Evolutionary conservation across 495 filamentous ascomycete genomes (phyloP).

Genomic region (Lasiosphaeria ovina): DNA sequence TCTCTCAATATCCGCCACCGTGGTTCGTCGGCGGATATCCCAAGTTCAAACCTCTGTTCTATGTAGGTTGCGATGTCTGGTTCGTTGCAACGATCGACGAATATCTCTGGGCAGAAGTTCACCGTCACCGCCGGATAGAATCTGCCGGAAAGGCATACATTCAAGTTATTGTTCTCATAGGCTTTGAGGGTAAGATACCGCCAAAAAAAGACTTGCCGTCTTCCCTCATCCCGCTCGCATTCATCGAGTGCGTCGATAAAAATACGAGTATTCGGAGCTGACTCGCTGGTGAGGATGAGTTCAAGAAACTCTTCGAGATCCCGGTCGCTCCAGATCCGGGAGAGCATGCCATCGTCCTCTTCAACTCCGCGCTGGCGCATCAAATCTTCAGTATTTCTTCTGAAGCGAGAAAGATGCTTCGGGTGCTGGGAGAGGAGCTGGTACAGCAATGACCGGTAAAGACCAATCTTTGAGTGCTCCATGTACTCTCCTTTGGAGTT

Average conservation of each 20-base stretch:
- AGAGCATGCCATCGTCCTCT: background rate
- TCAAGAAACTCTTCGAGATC: slow-evolving; percentile 13
- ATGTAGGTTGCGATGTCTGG: slow-evolving; percentile 15
- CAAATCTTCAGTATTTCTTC: no score
- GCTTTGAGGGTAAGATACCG: background rate
- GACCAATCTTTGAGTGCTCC: slow-evolving; percentile 31
- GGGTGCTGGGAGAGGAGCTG: slow-evolving; percentile 28
- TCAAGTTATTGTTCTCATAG: background rate
- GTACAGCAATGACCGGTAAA: slow-evolving; percentile 34
- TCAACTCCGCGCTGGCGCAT: background rate
- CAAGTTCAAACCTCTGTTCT: slow-evolving; percentile 2
- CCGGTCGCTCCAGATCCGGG: background rate
- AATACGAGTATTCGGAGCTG: slow-evolving; percentile 5
- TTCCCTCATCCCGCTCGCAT: slow-evolving; percentile 19
- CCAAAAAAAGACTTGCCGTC: slow-evolving; percentile 6
- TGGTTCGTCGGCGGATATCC: background rate
- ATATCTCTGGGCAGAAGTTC: background rate
- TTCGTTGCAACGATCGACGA: slow-evolving; percentile 10
- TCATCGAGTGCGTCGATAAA: slow-evolving; percentile 46
- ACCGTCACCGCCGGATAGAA: background rate
- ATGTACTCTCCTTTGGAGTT: slow-evolving; percentile 34
- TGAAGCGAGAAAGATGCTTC: background rate
- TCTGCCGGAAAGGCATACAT: slow-evolving; percentile 5
- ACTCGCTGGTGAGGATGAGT: background rate
- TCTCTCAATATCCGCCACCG: slow-evolving; percentile 2